Base-by-base conservation (phyloP, 345 rosid genomes). In the Populus euphratica region DNA sequence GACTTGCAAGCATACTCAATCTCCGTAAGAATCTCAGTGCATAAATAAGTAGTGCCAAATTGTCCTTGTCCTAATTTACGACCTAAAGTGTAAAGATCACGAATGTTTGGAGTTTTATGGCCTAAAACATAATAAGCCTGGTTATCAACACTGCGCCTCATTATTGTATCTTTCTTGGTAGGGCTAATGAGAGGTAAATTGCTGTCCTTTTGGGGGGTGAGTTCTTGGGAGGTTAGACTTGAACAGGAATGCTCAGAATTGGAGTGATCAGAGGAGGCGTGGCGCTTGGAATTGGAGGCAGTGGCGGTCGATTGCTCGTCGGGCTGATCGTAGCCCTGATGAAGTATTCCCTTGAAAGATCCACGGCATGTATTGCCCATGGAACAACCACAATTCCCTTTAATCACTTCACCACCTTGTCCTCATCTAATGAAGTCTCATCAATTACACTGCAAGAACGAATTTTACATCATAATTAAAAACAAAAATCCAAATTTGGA, bases 321-420 rank as follows among this genome's bases (percentile, higher is more conserved):
- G 87, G 98, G 96, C 87, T 83, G 91, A 76, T 66, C 79, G 87
- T 65, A 83, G 86, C 97, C 96, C 94, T 89, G 91, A 86, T 84
- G 86, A 78, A 85, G 72, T 87, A 85, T 91, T 84, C 85, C 94
- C 88, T 88, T 88, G 81, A 89, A 90, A 86, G 99, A 89, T 83
- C 97, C 96, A 76, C 98, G 91, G 90, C 99, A 96, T 88, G 98
- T 85, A 84, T 96, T 96, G 94, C 99, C 99, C 99, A 96, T 96
- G 84, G 92, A 95, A 90, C 91, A 86, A 84, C 86, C 72, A 79
- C 12, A 80, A 72, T 73, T 81, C 82, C 75, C 76, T 52, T 21
- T 29, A 33, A 23, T 25, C n/a, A 23, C 77, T 72, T 77, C 82
- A 81, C 75, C 33, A 50, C 69, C 78, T 80, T 80, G 76, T 84